Conservation (phyloP, 2,329 filamentous ascomycete genomes). For the Fusarium udum region DNA sequence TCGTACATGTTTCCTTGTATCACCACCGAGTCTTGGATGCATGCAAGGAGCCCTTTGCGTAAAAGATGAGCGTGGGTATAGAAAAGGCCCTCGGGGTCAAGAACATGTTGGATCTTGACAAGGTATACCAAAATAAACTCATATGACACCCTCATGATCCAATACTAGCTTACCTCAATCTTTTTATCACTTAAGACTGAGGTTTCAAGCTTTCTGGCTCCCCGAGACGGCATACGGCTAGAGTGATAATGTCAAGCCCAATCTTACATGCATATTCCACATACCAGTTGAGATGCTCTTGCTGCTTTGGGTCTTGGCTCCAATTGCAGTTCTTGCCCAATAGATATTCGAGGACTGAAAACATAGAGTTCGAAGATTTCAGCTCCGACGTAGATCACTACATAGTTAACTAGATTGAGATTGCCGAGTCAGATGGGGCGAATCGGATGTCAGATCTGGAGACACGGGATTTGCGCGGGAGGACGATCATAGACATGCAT, state of each 20-base stretch:
- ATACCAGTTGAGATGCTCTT: no score
- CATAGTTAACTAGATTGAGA: background rate
- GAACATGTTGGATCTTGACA: background rate
- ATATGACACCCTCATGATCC: rapidly evolving
- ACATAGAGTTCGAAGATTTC: background rate
- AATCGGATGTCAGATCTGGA: background rate
- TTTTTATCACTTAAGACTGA: background rate
- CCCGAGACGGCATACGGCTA: no score
- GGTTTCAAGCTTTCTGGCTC: background rate
- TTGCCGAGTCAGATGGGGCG: background rate
- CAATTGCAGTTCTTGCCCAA: no score
- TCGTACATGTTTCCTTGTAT: background rate
- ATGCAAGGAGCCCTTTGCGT: background rate
- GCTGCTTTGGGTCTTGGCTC: background rate
- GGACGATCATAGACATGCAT: background rate
- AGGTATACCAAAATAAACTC: background rate
- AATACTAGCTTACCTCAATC: background rate
- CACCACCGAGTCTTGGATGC: background rate
- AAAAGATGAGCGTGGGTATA: background rate
- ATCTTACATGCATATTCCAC: background rate
- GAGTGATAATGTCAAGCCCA: background rate
- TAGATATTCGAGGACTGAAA: background rate
- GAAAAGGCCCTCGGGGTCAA: background rate
- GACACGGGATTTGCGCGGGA: background rate
- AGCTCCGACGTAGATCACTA: background rate